phyloP scores from a whole-genome alignment of 1,139 yeast species.

The Pichia sp. region DNA sequence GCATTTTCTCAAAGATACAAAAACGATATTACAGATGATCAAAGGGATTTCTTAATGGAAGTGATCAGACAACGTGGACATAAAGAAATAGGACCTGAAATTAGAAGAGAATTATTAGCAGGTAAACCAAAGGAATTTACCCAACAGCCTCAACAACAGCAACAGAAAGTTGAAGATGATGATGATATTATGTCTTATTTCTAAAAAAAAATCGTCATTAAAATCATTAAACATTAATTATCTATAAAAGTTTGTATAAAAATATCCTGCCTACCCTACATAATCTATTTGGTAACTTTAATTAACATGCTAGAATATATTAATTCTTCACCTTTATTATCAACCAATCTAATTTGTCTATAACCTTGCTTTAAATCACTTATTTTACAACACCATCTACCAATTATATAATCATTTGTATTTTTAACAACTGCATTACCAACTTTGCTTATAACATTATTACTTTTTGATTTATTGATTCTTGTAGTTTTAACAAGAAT shows the following conservation, averaged over 20 bases:
- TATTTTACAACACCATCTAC: constrained; percentile 50
- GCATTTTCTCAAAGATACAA: constrained; percentile 94
- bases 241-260: neutral
- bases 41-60: constrained; percentile 86
- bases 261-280: neutral
- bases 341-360: constrained; percentile 71
- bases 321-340: constrained; percentile 72
- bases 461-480: constrained; percentile 15
- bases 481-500: constrained; percentile 38
- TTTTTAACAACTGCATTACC: constrained; percentile 31
- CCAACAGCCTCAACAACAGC: constrained; percentile 5
- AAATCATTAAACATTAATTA: neutral
- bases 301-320: constrained; percentile 74
- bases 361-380: constrained; percentile 64
- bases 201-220: constrained; percentile 7
- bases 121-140: constrained; percentile 53
- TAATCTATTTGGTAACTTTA: constrained; percentile 33
- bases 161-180: constrained; percentile 19
- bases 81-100: constrained; percentile 85
- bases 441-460: constrained; percentile 42
- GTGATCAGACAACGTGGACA: constrained; percentile 89
- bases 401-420: constrained; percentile 41
- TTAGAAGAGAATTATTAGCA: constrained; percentile 85
- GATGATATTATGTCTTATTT: constrained; percentile 30
- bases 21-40: constrained; percentile 96